Percentiles rank a stretch among this genome's conserved stretches.
These are phyloP conservation scores for Isatis tinctoria DNA, from an alignment of 345 rosid species.

Conservation along the genomic window DNA sequence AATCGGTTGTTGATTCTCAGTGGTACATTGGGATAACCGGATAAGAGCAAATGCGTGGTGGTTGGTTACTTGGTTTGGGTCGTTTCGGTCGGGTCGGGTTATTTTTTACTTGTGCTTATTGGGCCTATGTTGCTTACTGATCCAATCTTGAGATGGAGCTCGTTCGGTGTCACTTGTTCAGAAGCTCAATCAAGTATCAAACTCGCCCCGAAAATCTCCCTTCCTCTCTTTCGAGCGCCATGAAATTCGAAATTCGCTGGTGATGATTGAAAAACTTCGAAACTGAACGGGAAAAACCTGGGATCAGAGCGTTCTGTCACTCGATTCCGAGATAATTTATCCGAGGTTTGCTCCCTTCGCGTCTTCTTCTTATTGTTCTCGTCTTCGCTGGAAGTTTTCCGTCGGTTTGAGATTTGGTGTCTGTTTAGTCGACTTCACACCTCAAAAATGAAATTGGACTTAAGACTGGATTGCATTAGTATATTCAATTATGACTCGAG, in stretches of 20 bases:
- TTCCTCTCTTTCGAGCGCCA: conserved; percentile 6
- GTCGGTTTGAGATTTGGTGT: not conserved
- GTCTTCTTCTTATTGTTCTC: not conserved
- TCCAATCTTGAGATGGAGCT: not conserved
- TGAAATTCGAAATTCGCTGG: not conserved
- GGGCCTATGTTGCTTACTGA: not conserved
- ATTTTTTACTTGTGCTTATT: not conserved
- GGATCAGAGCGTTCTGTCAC: not conserved
- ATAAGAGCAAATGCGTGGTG: conserved; percentile 34
- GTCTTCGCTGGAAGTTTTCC: too few species aligned
- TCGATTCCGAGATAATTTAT: not conserved
- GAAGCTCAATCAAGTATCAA: not conserved
- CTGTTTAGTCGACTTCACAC: not conserved
- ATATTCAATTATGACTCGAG: not conserved
- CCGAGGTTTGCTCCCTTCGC: not conserved
- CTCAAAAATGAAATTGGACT: not conserved
- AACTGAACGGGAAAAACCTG: not conserved
- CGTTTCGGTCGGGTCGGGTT: not conserved
- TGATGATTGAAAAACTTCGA: not conserved
- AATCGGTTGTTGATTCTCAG: conserved; percentile 7
- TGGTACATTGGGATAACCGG: conserved; percentile 30
- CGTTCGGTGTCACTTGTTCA: not conserved
- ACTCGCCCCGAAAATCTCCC: not conserved
- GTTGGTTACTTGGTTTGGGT: conserved; percentile 12
- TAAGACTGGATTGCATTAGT: not conserved